A percentile compares a stretch with the other conserved stretches of the same genome.
Conservation (phyloP, 345 rosid genomes). For the Psidium guajava region DNA sequence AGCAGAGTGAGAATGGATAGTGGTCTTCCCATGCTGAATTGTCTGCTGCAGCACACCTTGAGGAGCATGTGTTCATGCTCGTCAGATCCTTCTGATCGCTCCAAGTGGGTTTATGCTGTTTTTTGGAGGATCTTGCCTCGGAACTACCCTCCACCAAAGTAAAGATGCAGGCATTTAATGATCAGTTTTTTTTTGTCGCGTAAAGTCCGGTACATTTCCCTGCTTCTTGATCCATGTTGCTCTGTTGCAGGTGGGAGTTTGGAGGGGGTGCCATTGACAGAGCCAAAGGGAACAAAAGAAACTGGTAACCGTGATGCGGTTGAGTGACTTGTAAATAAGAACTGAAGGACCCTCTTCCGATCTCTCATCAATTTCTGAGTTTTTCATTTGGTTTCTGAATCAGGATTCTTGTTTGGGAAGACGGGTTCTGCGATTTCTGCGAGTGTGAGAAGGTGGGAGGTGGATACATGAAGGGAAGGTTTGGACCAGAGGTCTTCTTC, state of each 20-base stretch:
- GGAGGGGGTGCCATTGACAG: conserved; percentile 54
- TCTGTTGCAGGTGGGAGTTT: conserved; percentile 61
- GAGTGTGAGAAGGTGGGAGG: conserved; percentile 41
- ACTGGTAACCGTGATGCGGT: conserved; percentile 31
- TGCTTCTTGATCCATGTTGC: not conserved
- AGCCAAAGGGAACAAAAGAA: conserved; percentile 60
- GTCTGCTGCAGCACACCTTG: conserved; percentile 54
- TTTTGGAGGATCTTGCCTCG: conserved; percentile 78
- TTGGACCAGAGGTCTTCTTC: conserved; percentile 63
- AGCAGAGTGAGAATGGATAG: conserved; percentile 28
- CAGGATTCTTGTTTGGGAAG: conserved; percentile 84
- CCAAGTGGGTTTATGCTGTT: conserved; percentile 72
- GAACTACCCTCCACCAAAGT: conserved; percentile 76
- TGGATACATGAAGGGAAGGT: conserved; percentile 34
- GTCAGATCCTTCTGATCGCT: conserved; percentile 35
- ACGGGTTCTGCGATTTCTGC: conserved; percentile 56
- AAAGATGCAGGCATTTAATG: not conserved
- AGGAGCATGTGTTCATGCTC: conserved; percentile 30
- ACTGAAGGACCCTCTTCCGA: not conserved
- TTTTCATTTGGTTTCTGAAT: not conserved
- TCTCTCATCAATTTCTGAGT: not conserved
- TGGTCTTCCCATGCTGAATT: conserved; percentile 54
- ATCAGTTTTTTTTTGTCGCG: not conserved
- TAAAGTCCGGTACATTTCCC: not conserved
- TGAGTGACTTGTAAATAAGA: not conserved